Evolutionary conservation across 139 green algal species (phyloP).

Genomic region (Chlorella sp.): DNA sequence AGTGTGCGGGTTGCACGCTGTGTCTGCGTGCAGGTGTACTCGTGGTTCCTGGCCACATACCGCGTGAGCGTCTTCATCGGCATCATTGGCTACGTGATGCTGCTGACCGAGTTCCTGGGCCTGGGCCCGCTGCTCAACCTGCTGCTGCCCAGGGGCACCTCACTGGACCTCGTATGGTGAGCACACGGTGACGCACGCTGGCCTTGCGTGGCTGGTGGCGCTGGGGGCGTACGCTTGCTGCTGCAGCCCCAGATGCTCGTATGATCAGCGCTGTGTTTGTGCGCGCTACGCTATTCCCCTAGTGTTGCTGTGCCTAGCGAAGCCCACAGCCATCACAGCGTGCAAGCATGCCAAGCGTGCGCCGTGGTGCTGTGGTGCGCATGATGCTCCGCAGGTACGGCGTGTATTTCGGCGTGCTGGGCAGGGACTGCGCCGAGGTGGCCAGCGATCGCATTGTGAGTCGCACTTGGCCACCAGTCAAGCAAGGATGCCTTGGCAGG

Average conservation of each 20-base stretch:
- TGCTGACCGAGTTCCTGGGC: slow-evolving; percentile 66
- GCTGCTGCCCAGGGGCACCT: slow-evolving; percentile 15
- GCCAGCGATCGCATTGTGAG: slow-evolving; percentile 21
- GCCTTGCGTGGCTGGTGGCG: too few species aligned
- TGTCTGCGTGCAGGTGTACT: slow-evolving; percentile 56
- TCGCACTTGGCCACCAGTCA: too few species aligned
- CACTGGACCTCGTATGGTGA: slow-evolving; percentile 35
- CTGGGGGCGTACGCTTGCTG: too few species aligned
- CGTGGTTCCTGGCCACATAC: slow-evolving; percentile 67
- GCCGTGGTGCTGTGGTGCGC: too few species aligned
- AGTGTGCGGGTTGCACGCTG: too few species aligned
- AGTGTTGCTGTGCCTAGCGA: too few species aligned
- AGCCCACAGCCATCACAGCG: too few species aligned
- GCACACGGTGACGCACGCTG: not conserved
- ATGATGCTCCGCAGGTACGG: slow-evolving; percentile 74
- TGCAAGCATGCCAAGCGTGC: too few species aligned
- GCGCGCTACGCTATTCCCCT: too few species aligned
- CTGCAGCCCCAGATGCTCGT: too few species aligned
- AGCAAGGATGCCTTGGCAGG: too few species aligned
- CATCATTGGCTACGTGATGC: slow-evolving; percentile 56
- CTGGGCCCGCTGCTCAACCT: slow-evolving; percentile 34
- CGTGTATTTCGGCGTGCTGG: slow-evolving; percentile 86
- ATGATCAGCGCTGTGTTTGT: too few species aligned
- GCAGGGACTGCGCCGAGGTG: slow-evolving; percentile 79
- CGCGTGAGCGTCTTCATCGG: slow-evolving; percentile 49